Evolutionary conservation across 768 basidiomycete species (phyloP).

Genomic region (Leccinellum albellum): DNA sequence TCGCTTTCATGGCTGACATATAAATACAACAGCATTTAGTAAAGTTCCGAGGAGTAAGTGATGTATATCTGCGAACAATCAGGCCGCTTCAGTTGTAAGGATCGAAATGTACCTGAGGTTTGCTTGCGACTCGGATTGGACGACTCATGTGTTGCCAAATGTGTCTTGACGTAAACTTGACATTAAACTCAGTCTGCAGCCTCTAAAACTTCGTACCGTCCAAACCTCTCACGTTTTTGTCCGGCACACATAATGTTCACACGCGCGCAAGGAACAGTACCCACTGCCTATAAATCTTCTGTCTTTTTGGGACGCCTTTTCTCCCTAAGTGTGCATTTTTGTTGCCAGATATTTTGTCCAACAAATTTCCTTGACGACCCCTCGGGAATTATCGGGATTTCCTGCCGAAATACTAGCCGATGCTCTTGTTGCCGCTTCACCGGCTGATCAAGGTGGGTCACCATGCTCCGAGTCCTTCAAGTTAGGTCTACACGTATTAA

Average conservation of each 20-base stretch:
- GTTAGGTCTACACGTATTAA: too few relatives aligned
- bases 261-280: not conserved
- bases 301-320: too few relatives aligned
- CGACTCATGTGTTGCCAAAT: too few relatives aligned
- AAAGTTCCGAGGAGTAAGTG: not conserved
- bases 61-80: not conserved
- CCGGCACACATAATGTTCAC: not conserved
- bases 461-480: too few relatives aligned
- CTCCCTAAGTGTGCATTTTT: too few relatives aligned
- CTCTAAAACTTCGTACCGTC: too few relatives aligned
- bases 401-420: not conserved
- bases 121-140: not conserved
- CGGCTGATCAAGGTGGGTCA: too few relatives aligned
- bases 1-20: not conserved
- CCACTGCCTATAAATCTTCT: too few relatives aligned
- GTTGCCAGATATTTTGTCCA: not conserved
- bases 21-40: not conserved
- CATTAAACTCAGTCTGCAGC: too few relatives aligned
- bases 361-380: not conserved
- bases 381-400: not conserved
- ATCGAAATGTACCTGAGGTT: not conserved
- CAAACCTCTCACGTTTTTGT: not conserved
- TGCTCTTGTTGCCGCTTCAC: not conserved
- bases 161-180: too few relatives aligned
- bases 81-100: too few relatives aligned